A percentile compares a stretch with the other conserved stretches of the same genome.
These are phyloP conservation scores for Apiospora koreana DNA, from an alignment of 2,329 filamentous ascomycete genomes.

Conservation along the genomic window DNA sequence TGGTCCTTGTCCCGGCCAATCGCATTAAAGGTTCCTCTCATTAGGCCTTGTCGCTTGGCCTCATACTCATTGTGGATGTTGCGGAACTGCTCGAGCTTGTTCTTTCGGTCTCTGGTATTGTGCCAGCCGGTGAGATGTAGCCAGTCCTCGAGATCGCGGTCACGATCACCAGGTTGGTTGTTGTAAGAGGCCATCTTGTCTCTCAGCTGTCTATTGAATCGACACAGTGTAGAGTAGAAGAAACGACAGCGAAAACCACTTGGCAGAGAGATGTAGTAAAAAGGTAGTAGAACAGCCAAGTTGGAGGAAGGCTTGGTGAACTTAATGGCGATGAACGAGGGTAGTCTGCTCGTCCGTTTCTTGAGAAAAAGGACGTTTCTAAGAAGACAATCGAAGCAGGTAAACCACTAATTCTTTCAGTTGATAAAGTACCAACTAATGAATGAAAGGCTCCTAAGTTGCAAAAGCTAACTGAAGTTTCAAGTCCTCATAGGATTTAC, in stretches of 20 bases:
- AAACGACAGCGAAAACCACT: too few relatives aligned
- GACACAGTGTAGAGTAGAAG: too few relatives aligned
- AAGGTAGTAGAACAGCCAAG: too few relatives aligned
- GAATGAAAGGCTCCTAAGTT: background rate
- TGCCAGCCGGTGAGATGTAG: constrained; percentile 20
- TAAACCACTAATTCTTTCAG: background rate
- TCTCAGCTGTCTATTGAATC: too few relatives aligned
- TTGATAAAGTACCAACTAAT: too few relatives aligned
- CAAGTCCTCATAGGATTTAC: too few relatives aligned
- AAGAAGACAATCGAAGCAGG: background rate
- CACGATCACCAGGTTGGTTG: background rate
- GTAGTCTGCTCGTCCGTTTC: background rate
- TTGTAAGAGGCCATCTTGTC: background rate
- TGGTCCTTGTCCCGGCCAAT: background rate
- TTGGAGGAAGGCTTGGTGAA: too few relatives aligned
- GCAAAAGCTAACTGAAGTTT: too few relatives aligned
- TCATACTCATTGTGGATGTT: background rate
- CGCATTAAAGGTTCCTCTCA: background rate
- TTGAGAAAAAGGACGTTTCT: background rate
- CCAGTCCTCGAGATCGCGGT: constrained; percentile 17
- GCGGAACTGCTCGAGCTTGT: constrained; percentile 14
- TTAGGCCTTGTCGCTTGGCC: background rate
- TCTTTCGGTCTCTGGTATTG: constrained; percentile 13
- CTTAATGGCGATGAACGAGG: too few relatives aligned
- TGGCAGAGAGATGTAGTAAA: too few relatives aligned